Evolutionary conservation across 805 yeast species (phyloP), one percentile per base, ranked within the genome.

Genomic region (Saturnispora zaruensis): DNA sequence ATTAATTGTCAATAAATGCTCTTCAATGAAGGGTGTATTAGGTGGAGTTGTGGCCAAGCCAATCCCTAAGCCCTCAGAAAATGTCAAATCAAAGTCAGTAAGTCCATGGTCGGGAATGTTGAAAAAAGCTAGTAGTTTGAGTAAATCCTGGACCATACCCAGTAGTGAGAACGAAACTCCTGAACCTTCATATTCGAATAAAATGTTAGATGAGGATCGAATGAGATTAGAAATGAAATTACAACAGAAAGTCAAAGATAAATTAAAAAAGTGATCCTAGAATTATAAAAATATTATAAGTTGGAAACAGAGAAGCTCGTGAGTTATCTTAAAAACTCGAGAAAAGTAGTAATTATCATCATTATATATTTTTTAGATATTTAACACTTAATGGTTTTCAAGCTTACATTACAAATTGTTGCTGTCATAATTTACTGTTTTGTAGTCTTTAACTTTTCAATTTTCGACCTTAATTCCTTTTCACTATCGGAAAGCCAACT

Each of bases 401-500:
- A 33, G 41, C 16, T 16, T 32, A 33, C 32, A 30, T 30, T n/a
- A 20, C 32, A 25, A 20, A 18, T 25, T 8, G 25, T 25, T 8
- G 25, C 9, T 23, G 14, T 14, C 33, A 23, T 21, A 23, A 30
- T 21, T 28, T 46, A 53, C 16, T 41, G 41, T 30, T 48, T 50
- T 1, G 51, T 43, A 11, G 34, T 58, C 41, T 59, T 64, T 36
- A 72, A 53, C 46, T 64, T 62, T 34, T 74, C 77, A 52, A 93
- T 65, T 65, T 87, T 84, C 34, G 77, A 75, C 62, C 84, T 87
- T 58, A 93, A 72, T 23, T 71, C 70, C 18, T 74, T 74, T 47
- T 95, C 87, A 54, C 82, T 78, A 54, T 75, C 76, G 61, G 93
- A 96, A 50, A 93, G 78, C 74, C 90, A 89, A 63, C 82, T 88